Percentiles rank a stretch among this genome's conserved stretches.
phyloP scores from a whole-genome alignment of 2,329 filamentous ascomycete species.

The Aspergillus ochraceoroseus region DNA sequence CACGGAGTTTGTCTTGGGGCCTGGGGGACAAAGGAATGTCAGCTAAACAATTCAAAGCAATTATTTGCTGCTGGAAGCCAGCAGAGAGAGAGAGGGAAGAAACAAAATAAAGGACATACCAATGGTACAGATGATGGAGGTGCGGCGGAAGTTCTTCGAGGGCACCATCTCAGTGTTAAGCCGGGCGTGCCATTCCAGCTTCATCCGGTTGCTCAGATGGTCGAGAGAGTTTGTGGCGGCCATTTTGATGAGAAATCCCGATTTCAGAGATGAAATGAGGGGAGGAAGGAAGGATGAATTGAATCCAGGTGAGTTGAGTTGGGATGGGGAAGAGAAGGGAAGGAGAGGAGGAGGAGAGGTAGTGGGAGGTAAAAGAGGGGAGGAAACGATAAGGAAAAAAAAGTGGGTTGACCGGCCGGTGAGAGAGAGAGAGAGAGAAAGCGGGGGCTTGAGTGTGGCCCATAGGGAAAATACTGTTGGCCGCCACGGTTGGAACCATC shows the following conservation, averaged over 20 bases:
- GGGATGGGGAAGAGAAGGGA: conserved; percentile 4
- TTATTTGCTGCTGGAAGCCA: not conserved
- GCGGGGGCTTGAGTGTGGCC: conserved; percentile 20
- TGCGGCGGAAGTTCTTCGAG: conserved; percentile 85
- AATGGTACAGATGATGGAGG: conserved; percentile 98
- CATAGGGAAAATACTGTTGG: conserved; percentile 38
- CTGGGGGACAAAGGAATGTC: conserved; percentile 35
- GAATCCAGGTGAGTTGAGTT: conserved; percentile 8
- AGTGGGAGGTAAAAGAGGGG: conserved; percentile 10
- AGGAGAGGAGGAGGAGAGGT: conserved; percentile 7
- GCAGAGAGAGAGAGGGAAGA: not conserved
- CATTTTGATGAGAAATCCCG: conserved; percentile 43
- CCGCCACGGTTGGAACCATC: conserved; percentile 20
- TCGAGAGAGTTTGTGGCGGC: conserved; percentile 75
- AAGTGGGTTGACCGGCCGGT: conserved; percentile 16
- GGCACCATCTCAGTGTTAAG: conserved; percentile 88
- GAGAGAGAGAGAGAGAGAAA: conserved; percentile 16
- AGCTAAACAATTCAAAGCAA: conserved; percentile 15
- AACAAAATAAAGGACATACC: conserved; percentile 48
- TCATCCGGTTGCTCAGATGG: conserved; percentile 73
- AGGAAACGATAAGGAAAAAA: conserved; percentile 20
- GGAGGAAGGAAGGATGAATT: conserved; percentile 5
- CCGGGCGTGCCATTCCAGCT: conserved; percentile 65
- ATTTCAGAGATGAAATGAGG: conserved; percentile 7
- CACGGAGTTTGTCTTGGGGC: conserved; percentile 97